These are phyloP conservation scores for Solanum paucissectum DNA, from an alignment of 257 asterid species.

Conservation along the genomic window DNA sequence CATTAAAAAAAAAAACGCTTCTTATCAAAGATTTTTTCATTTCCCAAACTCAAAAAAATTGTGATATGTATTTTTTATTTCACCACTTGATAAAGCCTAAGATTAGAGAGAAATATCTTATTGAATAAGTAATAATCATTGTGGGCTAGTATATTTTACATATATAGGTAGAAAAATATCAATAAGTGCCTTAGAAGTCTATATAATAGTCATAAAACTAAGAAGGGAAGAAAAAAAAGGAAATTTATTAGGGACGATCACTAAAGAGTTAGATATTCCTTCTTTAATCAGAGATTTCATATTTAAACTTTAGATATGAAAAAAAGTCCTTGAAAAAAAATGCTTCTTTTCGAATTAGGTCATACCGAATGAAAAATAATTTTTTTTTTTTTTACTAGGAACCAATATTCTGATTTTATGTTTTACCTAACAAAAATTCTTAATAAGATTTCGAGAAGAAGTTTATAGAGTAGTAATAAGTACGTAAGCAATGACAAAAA, in stretches of 20 bases:
- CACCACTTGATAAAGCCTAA: neutral
- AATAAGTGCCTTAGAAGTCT: neutral
- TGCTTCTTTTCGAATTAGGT: accelerated
- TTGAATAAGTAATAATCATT: neutral
- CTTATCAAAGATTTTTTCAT: neutral
- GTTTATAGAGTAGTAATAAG: neutral
- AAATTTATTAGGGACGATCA: neutral
- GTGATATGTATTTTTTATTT: neutral
- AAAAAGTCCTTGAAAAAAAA: accelerated
- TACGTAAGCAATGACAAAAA: neutral
- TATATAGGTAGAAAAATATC: neutral
- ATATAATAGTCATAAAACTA: neutral
- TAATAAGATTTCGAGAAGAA: neutral
- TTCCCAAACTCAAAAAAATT: neutral
- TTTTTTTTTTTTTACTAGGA: neutral
- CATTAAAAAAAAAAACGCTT: neutral
- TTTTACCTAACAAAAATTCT: neutral
- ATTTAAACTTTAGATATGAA: no score
- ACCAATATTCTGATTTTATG: neutral
- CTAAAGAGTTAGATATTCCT: no score
- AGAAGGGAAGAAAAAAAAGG: neutral
- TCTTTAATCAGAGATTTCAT: no score
- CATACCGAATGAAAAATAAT: neutral
- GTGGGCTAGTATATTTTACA: neutral
- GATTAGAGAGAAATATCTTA: neutral